Evolutionary conservation across 2,329 filamentous ascomycete genomes (phyloP).

Genomic region (Colletotrichum karsti): DNA sequence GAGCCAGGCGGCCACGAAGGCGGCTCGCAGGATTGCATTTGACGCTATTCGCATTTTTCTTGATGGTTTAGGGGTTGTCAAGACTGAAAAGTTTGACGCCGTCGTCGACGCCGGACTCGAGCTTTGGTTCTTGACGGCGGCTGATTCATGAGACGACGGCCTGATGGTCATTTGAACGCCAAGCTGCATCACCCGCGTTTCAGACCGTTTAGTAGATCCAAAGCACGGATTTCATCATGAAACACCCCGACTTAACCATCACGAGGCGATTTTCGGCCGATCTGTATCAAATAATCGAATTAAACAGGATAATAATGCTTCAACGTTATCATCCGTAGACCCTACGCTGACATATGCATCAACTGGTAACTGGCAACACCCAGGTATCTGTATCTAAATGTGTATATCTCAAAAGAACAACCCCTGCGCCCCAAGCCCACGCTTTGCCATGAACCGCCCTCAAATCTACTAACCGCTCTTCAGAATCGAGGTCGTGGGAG

Average conservation of each 20-base stretch:
- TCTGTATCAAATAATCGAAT: background rate
- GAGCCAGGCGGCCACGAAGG: background rate
- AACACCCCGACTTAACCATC: background rate
- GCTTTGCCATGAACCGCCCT: background rate
- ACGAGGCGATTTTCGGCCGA: background rate
- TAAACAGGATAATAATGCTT: background rate
- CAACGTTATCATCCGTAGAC: background rate
- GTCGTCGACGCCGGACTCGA: background rate
- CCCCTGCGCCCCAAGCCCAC: background rate
- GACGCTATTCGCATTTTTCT: conserved; percentile 17
- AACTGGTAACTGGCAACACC: background rate
- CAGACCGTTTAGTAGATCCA: background rate
- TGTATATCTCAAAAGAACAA: background rate
- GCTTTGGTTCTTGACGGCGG: background rate
- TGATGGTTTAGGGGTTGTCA: background rate
- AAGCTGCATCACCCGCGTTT: conserved; percentile 24
- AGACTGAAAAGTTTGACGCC: too few relatives aligned
- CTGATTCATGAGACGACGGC: background rate
- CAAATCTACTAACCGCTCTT: conserved; percentile 20
- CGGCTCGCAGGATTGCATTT: background rate
- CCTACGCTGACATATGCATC: background rate
- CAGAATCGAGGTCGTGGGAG: conserved; percentile 19
- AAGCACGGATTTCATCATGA: conserved; percentile 4
- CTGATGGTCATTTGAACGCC: background rate
- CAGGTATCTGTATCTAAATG: conserved; percentile 10